Base-by-base conservation (phyloP, 2,329 filamentous ascomycete genomes). In the Aspergillus unguis region DNA sequence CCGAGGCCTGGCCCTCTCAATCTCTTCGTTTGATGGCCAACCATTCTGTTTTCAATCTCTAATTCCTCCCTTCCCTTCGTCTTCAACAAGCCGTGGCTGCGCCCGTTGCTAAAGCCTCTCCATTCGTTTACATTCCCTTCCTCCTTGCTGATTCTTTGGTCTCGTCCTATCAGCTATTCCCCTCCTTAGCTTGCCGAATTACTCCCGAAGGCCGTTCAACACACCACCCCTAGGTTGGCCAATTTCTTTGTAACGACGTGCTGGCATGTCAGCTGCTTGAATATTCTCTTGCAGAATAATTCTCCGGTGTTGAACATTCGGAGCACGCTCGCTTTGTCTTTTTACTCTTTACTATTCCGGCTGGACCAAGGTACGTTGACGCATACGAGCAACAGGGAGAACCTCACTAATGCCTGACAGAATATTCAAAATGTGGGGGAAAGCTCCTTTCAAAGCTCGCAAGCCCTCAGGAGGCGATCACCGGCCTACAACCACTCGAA, bases 381-480 rank as follows among this genome's bases (percentile, higher is more conserved):
- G 10, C 28, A 38, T 28, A 25, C 17, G n/a, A 4, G 7, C 3
- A 10, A 6, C 2, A 31, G 17, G 17, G 33, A n/a, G n/a, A 31
- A n/a, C 17, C 6, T 35, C 35, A 9, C 27, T 42, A 11, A 41
- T 8, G 9, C 43, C 31, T 36, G 26, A 33, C 28, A 41, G n/a
- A 40, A 4, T 7, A 32, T 17, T 27, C 63, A 71, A 55, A n/a
- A 81, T 83, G 80, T 83, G 79, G 79, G 79, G 80, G 65, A 77
- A 78, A 62, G 66, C 62, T 38, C 57, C 62, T 5, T 80, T 62
- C 70, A 74, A 63, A 59, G 72, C 73, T 58, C 76, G 67, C 64
- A 73, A 75, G 53, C 73, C 71, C 43, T 63, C 66, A 17, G 76
- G 76, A 58, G 71, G 74, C 50, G 73, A 72, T 61, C 74, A 77